Evolutionary conservation across 768 basidiomycete genomes (phyloP), one percentile per base, ranked within the genome.

Genomic region (Lentinula sp.): DNA sequence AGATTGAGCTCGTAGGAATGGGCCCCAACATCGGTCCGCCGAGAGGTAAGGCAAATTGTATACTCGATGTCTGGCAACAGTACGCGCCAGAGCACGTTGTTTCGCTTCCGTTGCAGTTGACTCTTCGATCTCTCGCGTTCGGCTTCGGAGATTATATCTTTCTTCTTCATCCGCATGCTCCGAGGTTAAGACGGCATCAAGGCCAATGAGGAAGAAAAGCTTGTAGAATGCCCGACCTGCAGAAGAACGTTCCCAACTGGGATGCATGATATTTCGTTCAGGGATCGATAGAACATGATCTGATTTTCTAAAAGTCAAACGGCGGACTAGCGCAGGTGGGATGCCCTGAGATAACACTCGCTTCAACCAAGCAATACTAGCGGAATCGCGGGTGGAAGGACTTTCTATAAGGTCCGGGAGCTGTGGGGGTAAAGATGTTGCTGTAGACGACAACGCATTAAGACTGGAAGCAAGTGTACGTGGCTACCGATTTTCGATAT

Each of bases 1-100:
- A 43, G 20, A 56, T 60, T 41, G 39, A 33, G 28, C 58, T 43
- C 55, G 60, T 33, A 56, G 61, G 46, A 32, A 66, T 52, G 39
- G 57, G 2, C 57, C 57, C 57, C 57, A 59, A 7, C 45, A 59
- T n/a, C 57, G 33, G 8, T 59, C 48, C 13, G 5, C 18, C 6
- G 57, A 49, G 23, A 59, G 48, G 46, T 48, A 59, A 41, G 57
- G 48, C 4, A 59, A 33, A 16, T 59, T 43, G 20, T 59, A 59
- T 4, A 59, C 57, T n/a, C 57, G 57, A 20, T 50, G 57, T 13
- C 57, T 33, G 5, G 57, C 57, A 35, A 59, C 48, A 5, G 48
- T 48, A 42, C 57, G 57, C 2, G 57, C 57, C 7, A 59, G 16
- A 37, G 28, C 48, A 23, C 57, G 43, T 20, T 48, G 46, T 23